Conservation (phyloP, 106 monocot genomes). For the Dendrobium catenatum region DNA sequence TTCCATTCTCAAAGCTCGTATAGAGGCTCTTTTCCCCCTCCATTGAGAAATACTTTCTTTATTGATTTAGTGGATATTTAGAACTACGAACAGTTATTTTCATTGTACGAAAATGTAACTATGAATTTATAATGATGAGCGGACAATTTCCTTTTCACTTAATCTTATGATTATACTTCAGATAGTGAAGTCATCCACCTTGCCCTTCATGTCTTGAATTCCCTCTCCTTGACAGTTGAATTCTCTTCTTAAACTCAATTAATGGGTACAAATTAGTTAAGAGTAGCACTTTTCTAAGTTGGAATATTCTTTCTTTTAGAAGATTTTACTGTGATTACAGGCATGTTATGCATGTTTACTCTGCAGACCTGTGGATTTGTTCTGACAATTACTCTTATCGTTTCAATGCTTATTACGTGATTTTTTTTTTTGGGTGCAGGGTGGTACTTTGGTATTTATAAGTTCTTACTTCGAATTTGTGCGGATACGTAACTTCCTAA, state of each 20-base stretch:
- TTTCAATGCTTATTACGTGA: background rate
- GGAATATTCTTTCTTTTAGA: background rate
- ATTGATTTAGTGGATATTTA: background rate
- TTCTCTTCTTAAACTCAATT: background rate
- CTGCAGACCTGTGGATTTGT: background rate
- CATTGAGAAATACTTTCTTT: background rate
- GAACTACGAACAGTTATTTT: background rate
- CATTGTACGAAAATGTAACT: background rate
- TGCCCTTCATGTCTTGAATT: background rate
- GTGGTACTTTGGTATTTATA: conserved; percentile 78
- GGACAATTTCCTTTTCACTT: background rate
- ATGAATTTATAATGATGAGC: background rate
- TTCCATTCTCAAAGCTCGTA: background rate
- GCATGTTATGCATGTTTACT: background rate
- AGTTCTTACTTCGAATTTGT: conserved; percentile 93
- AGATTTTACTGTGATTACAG: background rate
- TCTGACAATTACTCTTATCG: background rate
- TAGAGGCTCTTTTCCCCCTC: too few relatives aligned
- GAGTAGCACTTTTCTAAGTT: background rate
- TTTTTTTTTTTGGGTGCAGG: conserved; percentile 39
- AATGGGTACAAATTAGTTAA: background rate
- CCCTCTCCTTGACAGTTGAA: background rate
- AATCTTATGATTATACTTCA: background rate
- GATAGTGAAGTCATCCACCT: background rate
- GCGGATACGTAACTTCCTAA: conserved; percentile 80